phyloP scores from a whole-genome alignment of 768 basidiomycete genomes.

The Mycena crocata region DNA sequence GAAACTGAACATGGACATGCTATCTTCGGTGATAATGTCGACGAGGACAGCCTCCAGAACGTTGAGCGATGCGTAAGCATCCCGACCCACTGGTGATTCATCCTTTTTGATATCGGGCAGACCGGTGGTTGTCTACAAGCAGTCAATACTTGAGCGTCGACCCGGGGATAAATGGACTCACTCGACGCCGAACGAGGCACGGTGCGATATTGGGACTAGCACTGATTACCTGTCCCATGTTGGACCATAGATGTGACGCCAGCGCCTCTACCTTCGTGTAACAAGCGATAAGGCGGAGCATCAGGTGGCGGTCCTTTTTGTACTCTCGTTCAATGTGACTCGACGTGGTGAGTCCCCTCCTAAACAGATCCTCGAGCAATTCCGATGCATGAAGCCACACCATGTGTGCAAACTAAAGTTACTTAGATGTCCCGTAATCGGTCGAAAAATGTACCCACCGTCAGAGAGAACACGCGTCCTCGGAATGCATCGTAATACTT shows the following conservation, averaged over 20 bases:
- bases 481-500: conserved; percentile 20
- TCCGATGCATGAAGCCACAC: conserved; percentile 17
- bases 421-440: no score
- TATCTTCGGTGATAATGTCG: background rate
- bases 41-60: background rate
- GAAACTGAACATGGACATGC: background rate
- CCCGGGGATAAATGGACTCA: background rate
- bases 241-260: conserved; percentile 5
- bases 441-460: background rate
- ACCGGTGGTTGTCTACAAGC: background rate
- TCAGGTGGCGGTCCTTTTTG: conserved; percentile 4
- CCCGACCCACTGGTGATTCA: background rate
- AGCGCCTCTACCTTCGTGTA: conserved; percentile 1
- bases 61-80: background rate
- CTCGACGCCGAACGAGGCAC: background rate
- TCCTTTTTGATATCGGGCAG: background rate
- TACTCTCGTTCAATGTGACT: conserved; percentile 10
- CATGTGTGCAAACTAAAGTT: conserved; percentile 12
- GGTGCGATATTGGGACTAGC: conserved; percentile 1
- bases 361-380: conserved; percentile 4
- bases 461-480: conserved; percentile 1
- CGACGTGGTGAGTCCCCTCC: conserved; percentile 6
- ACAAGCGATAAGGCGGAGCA: conserved; percentile 12
- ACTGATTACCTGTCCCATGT: conserved; percentile 2
- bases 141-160: no score